Evolutionary conservation across 352 stramenopile species (phyloP), one percentile per base, ranked within the genome.

Genomic region (Phytophthora fragariaefolia): DNA sequence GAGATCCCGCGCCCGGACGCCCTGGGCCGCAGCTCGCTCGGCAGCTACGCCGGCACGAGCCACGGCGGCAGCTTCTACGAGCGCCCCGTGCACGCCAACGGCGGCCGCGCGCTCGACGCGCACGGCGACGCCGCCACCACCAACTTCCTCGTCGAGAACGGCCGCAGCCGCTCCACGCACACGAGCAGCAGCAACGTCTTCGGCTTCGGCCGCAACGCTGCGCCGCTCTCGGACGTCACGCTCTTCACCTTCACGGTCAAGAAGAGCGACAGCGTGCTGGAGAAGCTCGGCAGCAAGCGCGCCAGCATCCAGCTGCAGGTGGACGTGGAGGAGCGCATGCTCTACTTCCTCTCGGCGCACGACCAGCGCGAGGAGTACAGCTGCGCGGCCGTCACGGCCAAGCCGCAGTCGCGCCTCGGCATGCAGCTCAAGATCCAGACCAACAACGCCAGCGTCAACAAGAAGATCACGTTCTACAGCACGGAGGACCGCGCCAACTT

Each of bases 371-470:
- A 96, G 66, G 90, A 86, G 53, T 94, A 91, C 57, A 93, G 83
- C 55, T 96, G 85, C 45, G 84, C 87, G 0, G 83, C 85, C 0
- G 83, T 94, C 24, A 93, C 86, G 23, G 87, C 87, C 54, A 86
- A 86, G 24, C 80, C 85, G n/a, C 81, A 93, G 68, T 89, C 83
- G 6, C 71, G 85, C 0, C 67, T 93, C 6, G 84, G 83, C 24
- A 90, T 96, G 77, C 87, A 96, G 63, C 79, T 96, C 58, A 93
- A 92, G 71, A 96, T 96, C 60, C 85, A 94, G 70, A 93, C 83
- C 4, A 74, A 74, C 28, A 84, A 81, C 28, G 80, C 81, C n/a
- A 80, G 82, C 30, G 66, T 94, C 30, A 96, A 76, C 69, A 91
- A 92, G 64, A 95, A 94, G 58, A 91, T 96, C 62, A 92, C 80